These are phyloP conservation scores for Leptoxyphium fumago DNA, from an alignment of 2,329 filamentous ascomycete genomes.

Conservation along the genomic window DNA sequence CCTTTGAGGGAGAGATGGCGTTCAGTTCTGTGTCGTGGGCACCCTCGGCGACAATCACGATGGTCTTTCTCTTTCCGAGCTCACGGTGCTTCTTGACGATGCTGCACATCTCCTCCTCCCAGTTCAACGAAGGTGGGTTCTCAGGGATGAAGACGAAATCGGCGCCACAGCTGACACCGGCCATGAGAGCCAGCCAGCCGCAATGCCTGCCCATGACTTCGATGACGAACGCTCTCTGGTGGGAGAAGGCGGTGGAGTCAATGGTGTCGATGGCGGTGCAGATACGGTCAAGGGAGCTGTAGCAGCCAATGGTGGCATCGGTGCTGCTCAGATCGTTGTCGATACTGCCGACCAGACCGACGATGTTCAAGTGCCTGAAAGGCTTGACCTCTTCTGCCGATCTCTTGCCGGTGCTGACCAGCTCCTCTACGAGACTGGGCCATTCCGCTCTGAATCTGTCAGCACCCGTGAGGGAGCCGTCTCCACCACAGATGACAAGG, in stretches of 20 bases:
- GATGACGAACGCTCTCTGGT: slow-evolving; percentile 91
- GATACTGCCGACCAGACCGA: slow-evolving; percentile 90
- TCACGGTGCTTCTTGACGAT: slow-evolving; percentile 68
- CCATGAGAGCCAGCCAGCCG: slow-evolving; percentile 93
- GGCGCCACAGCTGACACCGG: slow-evolving; percentile 83
- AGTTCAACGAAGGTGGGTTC: slow-evolving; percentile 73
- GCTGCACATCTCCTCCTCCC: slow-evolving; percentile 75
- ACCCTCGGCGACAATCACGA: slow-evolving; percentile 94
- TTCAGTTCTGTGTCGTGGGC: slow-evolving; percentile 72
- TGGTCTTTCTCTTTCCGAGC: slow-evolving; percentile 90
- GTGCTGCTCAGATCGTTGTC: slow-evolving; percentile 97
- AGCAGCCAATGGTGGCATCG: slow-evolving; percentile 93
- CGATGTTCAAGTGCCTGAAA: slow-evolving; percentile 83
- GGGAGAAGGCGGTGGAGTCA: slow-evolving; percentile 84
- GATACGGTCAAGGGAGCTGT: slow-evolving; percentile 82
- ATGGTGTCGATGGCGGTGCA: slow-evolving; percentile 96
- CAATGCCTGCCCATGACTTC: slow-evolving; percentile 98
- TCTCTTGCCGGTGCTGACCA: slow-evolving; percentile 61
- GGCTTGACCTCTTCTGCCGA: slow-evolving; percentile 55
- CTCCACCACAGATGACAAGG: slow-evolving; percentile 90
- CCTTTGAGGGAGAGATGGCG: slow-evolving; percentile 65
- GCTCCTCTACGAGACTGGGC: slow-evolving; percentile 73
- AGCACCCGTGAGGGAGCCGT: slow-evolving; percentile 88
- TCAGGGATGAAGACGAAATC: slow-evolving; percentile 97
- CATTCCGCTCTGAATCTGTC: slow-evolving; percentile 88